Evolutionary conservation across 371 early-diverging fungal genomes (phyloP), one percentile per base, ranked within the genome.

Genomic region (Syncephalastrum contaminatum): DNA sequence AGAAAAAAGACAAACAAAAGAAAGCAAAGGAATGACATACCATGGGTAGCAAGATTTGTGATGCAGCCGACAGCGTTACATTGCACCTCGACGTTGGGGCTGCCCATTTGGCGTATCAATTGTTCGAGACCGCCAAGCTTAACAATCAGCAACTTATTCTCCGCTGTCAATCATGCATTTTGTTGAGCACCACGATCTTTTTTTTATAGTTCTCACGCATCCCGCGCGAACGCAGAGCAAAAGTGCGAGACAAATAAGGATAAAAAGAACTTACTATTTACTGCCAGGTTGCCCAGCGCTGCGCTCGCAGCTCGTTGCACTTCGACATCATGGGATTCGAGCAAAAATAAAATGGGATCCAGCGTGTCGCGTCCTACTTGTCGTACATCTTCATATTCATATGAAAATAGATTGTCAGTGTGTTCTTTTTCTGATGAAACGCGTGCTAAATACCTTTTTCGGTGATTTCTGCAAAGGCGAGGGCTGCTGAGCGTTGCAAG

Each of bases 11-110:
- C 5, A 22, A 58, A 13, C 22, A 13, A 36, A 14, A 58, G 52
- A 16, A 6, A 54, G 25, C 48, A 3, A 39, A 30, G 3, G 7
- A 43, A 6, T 12, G 36, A 12, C 63, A 57, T 81, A 88, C 89
- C 89, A 70, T 87, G 86, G 10, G 94, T 93, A 4, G 94, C 94
- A 53, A 96, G 81, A 60, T 96, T 96, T 1, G 96, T 96, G 56
- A 96, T 93, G 78, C 95, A 95, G 4, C 96, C 96, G 20, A 94
- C 95, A n/a, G 95, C 93, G 70, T 96, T 96, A 64, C 93, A 92
- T 67, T 94, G 93, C 7, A 95, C 93, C 63, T 95, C 96, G 20
- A 89, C 87, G 63, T 92, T 92, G 6, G 87, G 85, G 16, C 89
- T 88, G 39, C 87, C 80, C 93, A 94, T 93, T 67, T 92, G 91